These are phyloP conservation scores for Hansenula sp. DNA, from an alignment of 1,139 yeast genomes.

Conservation along the genomic window DNA sequence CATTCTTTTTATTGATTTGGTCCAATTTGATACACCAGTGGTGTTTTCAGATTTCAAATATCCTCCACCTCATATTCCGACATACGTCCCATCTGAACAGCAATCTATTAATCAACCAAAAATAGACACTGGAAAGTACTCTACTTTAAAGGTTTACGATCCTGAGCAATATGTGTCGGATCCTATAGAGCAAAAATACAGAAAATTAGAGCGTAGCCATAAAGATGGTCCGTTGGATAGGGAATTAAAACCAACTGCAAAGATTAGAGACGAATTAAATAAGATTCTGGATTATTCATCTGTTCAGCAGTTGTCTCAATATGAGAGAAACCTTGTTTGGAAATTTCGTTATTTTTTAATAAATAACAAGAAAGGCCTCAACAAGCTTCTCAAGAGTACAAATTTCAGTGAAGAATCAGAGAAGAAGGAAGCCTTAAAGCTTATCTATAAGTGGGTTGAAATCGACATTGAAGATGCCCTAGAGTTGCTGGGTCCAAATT, in stretches of 20 bases:
- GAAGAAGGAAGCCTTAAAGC: conserved; percentile 67
- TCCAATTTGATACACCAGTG: conserved; percentile 76
- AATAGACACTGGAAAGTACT: conserved; percentile 29
- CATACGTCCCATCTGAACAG: conserved; percentile 19
- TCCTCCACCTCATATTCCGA: conserved; percentile 22
- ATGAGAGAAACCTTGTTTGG: conserved; percentile 90
- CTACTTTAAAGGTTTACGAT: conserved; percentile 51
- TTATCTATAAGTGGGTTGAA: conserved; percentile 60
- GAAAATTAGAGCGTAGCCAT: conserved; percentile 79
- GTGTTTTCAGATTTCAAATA: conserved; percentile 59
- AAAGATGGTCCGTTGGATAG: conserved; percentile 74
- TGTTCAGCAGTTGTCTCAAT: conserved; percentile 72
- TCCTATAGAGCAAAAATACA: conserved; percentile 85
- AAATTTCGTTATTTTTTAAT: conserved; percentile 84
- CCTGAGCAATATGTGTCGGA: conserved; percentile 66
- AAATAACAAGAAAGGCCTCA: conserved; percentile 69
- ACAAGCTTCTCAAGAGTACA: conserved; percentile 83
- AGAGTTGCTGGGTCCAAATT: conserved; percentile 78
- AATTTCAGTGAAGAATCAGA: conserved; percentile 87
- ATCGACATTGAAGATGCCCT: conserved; percentile 91
- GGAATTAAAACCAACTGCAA: conserved; percentile 87
- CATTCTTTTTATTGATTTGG: conserved; percentile 63
- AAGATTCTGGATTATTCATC: conserved; percentile 75
- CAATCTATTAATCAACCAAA: conserved; percentile 23
- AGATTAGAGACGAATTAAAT: conserved; percentile 69